phyloP scores from a whole-genome alignment of 805 yeast species.

The Ogataea pignaliae region DNA sequence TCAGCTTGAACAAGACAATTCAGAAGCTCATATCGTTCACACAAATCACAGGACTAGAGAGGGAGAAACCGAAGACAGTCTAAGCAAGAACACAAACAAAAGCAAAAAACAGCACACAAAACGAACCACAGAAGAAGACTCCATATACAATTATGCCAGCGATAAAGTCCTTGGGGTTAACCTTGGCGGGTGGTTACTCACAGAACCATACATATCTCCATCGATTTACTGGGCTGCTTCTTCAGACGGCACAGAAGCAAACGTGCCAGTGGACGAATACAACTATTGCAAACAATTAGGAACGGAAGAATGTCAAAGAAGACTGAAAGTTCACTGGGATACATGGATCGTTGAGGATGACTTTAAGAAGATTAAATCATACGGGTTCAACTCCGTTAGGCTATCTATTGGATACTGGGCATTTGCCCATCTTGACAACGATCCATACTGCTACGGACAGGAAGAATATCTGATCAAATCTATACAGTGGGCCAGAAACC shows the following conservation, averaged over 20 bases:
- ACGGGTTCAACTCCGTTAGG: constrained; percentile 67
- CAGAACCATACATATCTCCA: constrained; percentile 71
- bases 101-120: too few relatives aligned
- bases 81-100: too few relatives aligned
- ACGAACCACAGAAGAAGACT: too few relatives aligned
- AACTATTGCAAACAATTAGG: constrained; percentile 49
- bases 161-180: constrained; percentile 41
- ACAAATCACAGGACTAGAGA: too few relatives aligned
- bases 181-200: constrained; percentile 69
- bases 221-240: constrained; percentile 42
- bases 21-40: too few relatives aligned
- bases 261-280: constrained; percentile 59
- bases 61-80: too few relatives aligned
- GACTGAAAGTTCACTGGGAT: constrained; percentile 51
- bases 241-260: constrained; percentile 27
- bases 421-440: constrained; percentile 43
- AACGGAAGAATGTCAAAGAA: constrained; percentile 34
- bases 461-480: constrained; percentile 60
- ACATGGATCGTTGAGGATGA: constrained; percentile 58
- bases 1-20: too few relatives aligned
- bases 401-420: constrained; percentile 86
- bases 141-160: constrained; percentile 14
- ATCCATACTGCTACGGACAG: constrained; percentile 67
- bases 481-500: constrained; percentile 58
- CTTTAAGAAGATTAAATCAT: constrained; percentile 42